Conservation (phyloP, 495 filamentous ascomycete species). For the Aspergillus heteromorphus region DNA sequence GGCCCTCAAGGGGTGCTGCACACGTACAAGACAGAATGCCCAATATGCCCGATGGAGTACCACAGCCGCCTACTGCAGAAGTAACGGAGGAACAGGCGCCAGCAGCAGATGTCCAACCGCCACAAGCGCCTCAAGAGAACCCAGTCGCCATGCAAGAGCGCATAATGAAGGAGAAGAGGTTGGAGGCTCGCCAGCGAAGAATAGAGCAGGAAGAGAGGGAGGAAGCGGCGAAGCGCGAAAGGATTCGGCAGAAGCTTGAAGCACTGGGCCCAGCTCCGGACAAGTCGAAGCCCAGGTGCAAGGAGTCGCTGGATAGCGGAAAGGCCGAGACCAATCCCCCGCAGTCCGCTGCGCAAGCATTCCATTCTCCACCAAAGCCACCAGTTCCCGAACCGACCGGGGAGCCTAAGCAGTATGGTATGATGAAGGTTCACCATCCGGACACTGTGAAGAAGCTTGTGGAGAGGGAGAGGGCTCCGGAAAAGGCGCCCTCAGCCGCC, state of each 20-base stretch:
- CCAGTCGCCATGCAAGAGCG: constrained; percentile 66
- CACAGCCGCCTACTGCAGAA: constrained; percentile 14
- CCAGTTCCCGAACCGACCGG: constrained; percentile 48
- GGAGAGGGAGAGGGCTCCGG: constrained; percentile 32
- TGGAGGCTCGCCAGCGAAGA: constrained; percentile 71
- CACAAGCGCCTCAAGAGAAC: constrained; percentile 47
- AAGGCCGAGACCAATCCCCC: constrained; percentile 21
- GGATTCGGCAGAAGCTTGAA: constrained; percentile 79
- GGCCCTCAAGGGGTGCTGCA: constrained; percentile 47
- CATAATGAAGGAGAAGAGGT: constrained; percentile 77
- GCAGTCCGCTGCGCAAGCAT: constrained; percentile 16
- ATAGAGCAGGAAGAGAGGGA: constrained; percentile 76
- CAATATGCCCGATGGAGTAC: constrained; percentile 38
- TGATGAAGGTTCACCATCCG: constrained; percentile 56
- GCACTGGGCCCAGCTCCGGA: constrained; percentile 63
- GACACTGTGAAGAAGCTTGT: constrained; percentile 40
- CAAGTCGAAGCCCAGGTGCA: constrained; percentile 45
- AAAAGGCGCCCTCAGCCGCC: constrained; percentile 27
- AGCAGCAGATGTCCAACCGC: constrained; percentile 20
- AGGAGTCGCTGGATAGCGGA: constrained; percentile 28
- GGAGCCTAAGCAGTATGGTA: constrained; percentile 51
- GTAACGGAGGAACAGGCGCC: constrained; percentile 24
- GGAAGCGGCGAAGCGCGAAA: constrained; percentile 72
- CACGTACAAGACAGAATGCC: constrained; percentile 24
- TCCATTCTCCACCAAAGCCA: constrained; percentile 48